Evolutionary conservation across 495 filamentous ascomycete genomes (phyloP), one percentile per base, ranked within the genome.

Genomic region (Penicillium odoratum): DNA sequence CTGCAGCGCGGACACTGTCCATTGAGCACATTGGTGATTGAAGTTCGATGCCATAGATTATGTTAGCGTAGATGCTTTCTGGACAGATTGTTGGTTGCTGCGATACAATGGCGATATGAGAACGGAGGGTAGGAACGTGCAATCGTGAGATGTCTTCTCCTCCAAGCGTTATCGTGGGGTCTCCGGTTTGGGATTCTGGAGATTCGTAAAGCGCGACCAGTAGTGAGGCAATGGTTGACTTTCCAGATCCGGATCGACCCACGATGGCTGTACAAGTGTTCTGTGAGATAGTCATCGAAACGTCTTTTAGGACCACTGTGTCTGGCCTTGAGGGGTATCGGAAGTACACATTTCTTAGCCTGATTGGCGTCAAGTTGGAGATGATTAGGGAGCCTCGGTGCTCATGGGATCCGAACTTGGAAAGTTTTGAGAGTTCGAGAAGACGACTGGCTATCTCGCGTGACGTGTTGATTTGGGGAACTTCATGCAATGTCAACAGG

Each of bases 181-280:
- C 6, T 10, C 62, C 60, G 13, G 48, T 33, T 48, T 16, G 66
- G 15, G 69, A 63, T 9, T 60, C 38, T 6, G 70, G 68, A n/a
- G 65, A 60, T 52, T 75, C 76, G 62, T 90, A 90, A 16, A 92
- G 79, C 3, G 83, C 79, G 0, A 94, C 72, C 0, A 98, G 79
- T 0, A 98, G 73, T 0, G 86, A 85, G 1, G 86, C 83, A 43
- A 97, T 82, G 1, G 95, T 98, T 13, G 87, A 92, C 75, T 98
- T 98, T 0, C 94, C 93, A 26, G 84, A 89, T 0, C 95, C 95
- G 0, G 92, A 97, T 4, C 82, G 69, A 11, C 92, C 92, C 15
- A 94, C 91, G 33, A 96, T 83, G 5, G 90, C 91, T 4, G 84
- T 89, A 57, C 81, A 87, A 0, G 79, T 84, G 18, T 84, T 83